Percentiles rank a stretch among this genome's conserved stretches.
phyloP scores from a whole-genome alignment of 768 basidiomycete genomes.

The Lactifluus subvellereus region DNA sequence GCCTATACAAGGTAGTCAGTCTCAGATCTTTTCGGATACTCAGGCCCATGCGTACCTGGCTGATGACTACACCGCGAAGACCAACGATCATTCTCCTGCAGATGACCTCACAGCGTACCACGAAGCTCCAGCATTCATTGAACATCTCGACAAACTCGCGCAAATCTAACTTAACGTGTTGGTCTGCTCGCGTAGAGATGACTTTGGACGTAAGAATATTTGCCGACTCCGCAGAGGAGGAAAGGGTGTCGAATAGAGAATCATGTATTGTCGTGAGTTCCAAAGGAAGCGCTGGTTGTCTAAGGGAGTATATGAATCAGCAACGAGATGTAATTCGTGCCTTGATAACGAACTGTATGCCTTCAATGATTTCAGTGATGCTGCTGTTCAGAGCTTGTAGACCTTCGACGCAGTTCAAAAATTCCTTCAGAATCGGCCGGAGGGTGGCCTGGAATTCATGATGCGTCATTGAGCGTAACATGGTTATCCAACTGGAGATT shows the following conservation, averaged over 20 bases:
- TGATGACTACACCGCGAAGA: constrained; percentile 76
- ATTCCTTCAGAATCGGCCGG: constrained; percentile 50
- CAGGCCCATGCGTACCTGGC: constrained; percentile 48
- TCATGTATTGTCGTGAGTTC: constrained; percentile 48
- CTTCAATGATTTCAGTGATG: constrained; percentile 54
- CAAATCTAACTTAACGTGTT: constrained; percentile 67
- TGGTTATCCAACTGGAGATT: constrained; percentile 39
- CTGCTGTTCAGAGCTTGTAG: constrained; percentile 55
- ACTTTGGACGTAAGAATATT: constrained; percentile 79
- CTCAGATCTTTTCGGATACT: not conserved
- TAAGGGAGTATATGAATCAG: constrained; percentile 22
- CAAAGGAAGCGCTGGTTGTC: constrained; percentile 35
- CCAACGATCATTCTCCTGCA: constrained; percentile 91
- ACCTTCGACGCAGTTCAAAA: constrained; percentile 62
- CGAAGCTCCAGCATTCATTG: constrained; percentile 84
- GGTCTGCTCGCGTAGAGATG: constrained; percentile 69
- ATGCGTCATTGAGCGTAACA: constrained; percentile 64
- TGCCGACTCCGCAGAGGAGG: constrained; percentile 77
- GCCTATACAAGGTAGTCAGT: constrained; percentile 43
- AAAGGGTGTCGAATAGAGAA: constrained; percentile 71
- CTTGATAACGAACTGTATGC: constrained; percentile 34
- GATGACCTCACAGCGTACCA: constrained; percentile 79
- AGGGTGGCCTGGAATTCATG: constrained; percentile 60
- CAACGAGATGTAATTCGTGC: not conserved
- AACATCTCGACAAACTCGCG: constrained; percentile 76